A percentile compares a stretch with the other conserved stretches of the same genome.
Evolutionary conservation across 495 filamentous ascomycete genomes (phyloP).

Genomic region (Trypethelium eluteriae): DNA sequence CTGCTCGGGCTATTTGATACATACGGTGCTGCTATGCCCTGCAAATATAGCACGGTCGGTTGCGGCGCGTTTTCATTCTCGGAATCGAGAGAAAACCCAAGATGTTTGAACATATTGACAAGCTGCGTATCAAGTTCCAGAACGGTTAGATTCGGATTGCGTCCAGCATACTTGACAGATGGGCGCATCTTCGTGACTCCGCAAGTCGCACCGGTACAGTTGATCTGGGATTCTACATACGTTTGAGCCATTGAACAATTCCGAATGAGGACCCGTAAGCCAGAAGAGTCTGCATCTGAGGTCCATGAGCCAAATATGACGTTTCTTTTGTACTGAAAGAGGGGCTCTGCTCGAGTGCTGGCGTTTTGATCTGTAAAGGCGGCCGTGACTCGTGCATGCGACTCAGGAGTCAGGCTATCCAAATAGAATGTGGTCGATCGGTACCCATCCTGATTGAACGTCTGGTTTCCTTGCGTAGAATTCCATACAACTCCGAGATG

Average conservation of each 20-base stretch:
- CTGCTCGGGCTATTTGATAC: not conserved
- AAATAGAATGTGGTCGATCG: not conserved
- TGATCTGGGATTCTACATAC: constrained; percentile 19
- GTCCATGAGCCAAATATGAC: not conserved
- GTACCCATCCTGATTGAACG: not conserved
- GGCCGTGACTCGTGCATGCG: not conserved
- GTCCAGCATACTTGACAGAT: constrained; percentile 16
- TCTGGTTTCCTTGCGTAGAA: not conserved
- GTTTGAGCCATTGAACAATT: constrained; percentile 20
- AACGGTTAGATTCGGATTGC: constrained; percentile 11
- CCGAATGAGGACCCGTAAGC: too few relatives aligned
- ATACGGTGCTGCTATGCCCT: too few relatives aligned
- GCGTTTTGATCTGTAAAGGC: not conserved
- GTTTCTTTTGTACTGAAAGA: not conserved
- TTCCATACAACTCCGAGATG: not conserved
- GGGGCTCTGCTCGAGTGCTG: not conserved
- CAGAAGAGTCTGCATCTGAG: not conserved
- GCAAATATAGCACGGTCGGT: not conserved
- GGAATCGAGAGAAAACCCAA: constrained; percentile 2
- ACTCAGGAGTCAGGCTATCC: not conserved
- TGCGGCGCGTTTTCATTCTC: not conserved
- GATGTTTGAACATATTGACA: not conserved
- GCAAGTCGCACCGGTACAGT: constrained; percentile 19
- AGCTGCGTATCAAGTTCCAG: constrained; percentile 19
- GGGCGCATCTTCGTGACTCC: constrained; percentile 16